Percentiles rank a stretch among this genome's conserved stretches.
These are phyloP conservation scores for Candida maris DNA, from an alignment of 805 yeast species.

Conservation along the genomic window DNA sequence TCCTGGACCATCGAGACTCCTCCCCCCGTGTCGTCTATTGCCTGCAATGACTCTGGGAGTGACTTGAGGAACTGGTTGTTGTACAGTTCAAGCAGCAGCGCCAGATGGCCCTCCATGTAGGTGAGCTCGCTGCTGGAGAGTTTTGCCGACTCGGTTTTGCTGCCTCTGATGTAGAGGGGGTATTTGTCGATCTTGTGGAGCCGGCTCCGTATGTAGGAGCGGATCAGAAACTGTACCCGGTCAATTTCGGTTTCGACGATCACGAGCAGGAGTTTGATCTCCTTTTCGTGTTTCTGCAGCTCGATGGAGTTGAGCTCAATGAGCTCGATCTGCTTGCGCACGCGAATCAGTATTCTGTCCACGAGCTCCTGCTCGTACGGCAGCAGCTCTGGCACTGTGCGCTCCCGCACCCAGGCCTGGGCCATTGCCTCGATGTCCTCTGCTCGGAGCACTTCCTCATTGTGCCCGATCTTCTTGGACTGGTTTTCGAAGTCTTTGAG, in stretches of 20 bases:
- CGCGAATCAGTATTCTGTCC: slow-evolving; percentile 50
- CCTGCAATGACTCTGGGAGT: slow-evolving; percentile 66
- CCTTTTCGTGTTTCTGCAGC: slow-evolving; percentile 57
- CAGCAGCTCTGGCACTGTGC: slow-evolving; percentile 83
- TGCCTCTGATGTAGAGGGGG: slow-evolving; percentile 54
- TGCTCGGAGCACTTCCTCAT: slow-evolving; percentile 23
- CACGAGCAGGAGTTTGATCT: slow-evolving; percentile 73
- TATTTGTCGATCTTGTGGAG: slow-evolving; percentile 69
- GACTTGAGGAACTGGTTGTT: slow-evolving; percentile 60
- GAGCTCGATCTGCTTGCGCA: slow-evolving; percentile 68
- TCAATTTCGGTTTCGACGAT: slow-evolving; percentile 91
- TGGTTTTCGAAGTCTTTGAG: slow-evolving; percentile 57
- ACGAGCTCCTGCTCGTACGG: slow-evolving; percentile 65
- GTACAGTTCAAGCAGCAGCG: slow-evolving; percentile 61
- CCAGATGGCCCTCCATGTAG: slow-evolving; percentile 69
- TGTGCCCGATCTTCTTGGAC: slow-evolving; percentile 24
- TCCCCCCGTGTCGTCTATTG: slow-evolving; percentile 71
- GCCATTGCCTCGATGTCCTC: slow-evolving; percentile 45
- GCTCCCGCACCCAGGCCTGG: slow-evolving; percentile 76
- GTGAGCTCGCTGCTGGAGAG: slow-evolving; percentile 58
- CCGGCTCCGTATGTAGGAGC: slow-evolving; percentile 78
- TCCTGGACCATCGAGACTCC: slow-evolving; percentile 69
- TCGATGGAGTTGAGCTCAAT: slow-evolving; percentile 79
- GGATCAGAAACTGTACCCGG: slow-evolving; percentile 73
- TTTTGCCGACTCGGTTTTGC: slow-evolving; percentile 34